Base-by-base conservation (phyloP, 2,329 filamentous ascomycete species). In the Teratosphaeriaceae sp. region DNA sequence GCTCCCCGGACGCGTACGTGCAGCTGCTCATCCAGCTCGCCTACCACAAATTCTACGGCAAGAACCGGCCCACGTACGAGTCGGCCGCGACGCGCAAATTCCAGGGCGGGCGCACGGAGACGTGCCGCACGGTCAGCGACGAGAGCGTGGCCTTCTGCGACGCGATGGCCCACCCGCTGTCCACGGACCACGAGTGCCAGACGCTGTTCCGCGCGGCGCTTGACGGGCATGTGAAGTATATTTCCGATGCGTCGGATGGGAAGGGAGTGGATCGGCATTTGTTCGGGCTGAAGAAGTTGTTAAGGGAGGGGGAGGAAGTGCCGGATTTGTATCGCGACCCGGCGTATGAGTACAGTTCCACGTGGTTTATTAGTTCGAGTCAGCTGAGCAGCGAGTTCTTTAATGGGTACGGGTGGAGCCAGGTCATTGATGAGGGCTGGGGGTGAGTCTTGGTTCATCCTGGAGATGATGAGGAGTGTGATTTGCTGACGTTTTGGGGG, bases 21-120 rank as follows among this genome's bases (percentile, higher is more conserved):
- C 92, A 98, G 70, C 92, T 98, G 88, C 73, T 96, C 65, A 98
- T 98, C 65, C 92, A 98, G 68, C 80, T 97, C 41, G 92, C 92
- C 29, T 98, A 98, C 75, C 84, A 83, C 77, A 97, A 97, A 72
- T 96, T 98, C 87, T 95, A 94, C 69, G 92, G 92, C 74, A 88
- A 89, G 76, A 96, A 89, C 76, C 79, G 92, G 3, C 92, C 92
- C 1, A 98, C 94, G 0, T 98, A 98, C 72, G 92, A 98, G 70
- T 96, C 89, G 4, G 92, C 92, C 19, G 83, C 92, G 3, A 95
- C 88, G 3, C 84, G 94, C 44, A 87, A 89, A 61, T 98, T 95
- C 81, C 89, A 97, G 67, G 84, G 86, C 57, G 94, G 92, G 51
- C 87, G 92, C 54, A 98, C 94, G 2, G 92, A 98, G 69, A 97